A percentile compares a stretch with the other conserved stretches of the same genome.
Conservation (phyloP, 2,329 filamentous ascomycete species). For the Trichocomaceae sp. region DNA sequence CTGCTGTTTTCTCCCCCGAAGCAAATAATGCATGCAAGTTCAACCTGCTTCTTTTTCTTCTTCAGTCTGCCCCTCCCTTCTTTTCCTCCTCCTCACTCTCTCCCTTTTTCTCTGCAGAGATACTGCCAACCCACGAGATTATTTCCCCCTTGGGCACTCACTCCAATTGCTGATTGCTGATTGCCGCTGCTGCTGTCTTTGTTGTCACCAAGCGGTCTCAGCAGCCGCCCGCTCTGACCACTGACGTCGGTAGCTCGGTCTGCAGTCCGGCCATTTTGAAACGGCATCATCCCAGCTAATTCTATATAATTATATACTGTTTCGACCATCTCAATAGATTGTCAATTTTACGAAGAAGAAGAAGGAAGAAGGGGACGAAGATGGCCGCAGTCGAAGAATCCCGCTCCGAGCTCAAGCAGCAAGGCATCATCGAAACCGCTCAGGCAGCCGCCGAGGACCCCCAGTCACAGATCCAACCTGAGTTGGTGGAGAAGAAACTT, state of each 20-base stretch:
- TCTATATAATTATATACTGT: background rate
- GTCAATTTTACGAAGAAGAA: background rate
- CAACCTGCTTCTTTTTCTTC: too few species aligned
- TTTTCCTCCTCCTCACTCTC: background rate
- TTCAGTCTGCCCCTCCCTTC: background rate
- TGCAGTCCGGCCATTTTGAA: background rate
- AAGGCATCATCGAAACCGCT: slow-evolving; percentile 72
- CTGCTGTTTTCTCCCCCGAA: background rate
- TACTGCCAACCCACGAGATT: background rate
- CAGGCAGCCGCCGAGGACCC: slow-evolving; percentile 50
- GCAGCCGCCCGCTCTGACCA: slow-evolving; percentile 1
- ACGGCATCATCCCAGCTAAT: background rate
- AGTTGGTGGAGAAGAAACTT: slow-evolving; percentile 66
- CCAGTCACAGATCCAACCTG: slow-evolving; percentile 58
- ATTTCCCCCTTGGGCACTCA: background rate
- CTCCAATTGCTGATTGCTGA: background rate
- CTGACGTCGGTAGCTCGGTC: slow-evolving; percentile 1
- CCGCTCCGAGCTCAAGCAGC: slow-evolving; percentile 66
- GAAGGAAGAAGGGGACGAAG: background rate
- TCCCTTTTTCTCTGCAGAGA: too few species aligned
- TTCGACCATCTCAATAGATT: background rate
- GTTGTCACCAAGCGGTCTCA: background rate
- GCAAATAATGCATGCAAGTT: background rate
- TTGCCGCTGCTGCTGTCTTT: background rate
- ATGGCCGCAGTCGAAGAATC: slow-evolving; percentile 13